A percentile compares a stretch with the other conserved stretches of the same genome.
Evolutionary conservation across 345 rosid genomes (phyloP).

Genomic region (Aquilaria malaccensis): DNA sequence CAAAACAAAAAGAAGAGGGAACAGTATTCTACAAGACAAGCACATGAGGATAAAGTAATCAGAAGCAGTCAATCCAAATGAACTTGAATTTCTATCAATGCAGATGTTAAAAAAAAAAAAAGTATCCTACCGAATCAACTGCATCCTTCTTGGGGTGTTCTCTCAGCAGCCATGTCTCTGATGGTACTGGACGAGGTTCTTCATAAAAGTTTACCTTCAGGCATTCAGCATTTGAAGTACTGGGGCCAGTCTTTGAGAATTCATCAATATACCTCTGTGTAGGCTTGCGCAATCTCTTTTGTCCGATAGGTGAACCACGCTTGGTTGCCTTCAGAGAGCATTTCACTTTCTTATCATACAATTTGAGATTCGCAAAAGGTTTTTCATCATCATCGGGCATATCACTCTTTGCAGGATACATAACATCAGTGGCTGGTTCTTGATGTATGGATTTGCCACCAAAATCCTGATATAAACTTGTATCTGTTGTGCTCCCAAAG

Average conservation of each 20-base stretch:
- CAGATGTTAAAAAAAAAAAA: not conserved
- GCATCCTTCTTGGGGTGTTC: slow-evolving; percentile 32
- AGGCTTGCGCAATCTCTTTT: slow-evolving; percentile 41
- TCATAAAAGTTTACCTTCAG: slow-evolving; percentile 20
- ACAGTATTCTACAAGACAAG: not conserved
- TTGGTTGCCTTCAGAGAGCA: slow-evolving; percentile 21
- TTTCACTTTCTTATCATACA: slow-evolving; percentile 29
- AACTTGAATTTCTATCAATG: not conserved
- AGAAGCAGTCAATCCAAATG: not conserved
- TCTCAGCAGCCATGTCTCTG: slow-evolving; percentile 31
- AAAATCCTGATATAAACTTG: slow-evolving; percentile 14
- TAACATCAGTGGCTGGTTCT: slow-evolving; percentile 15
- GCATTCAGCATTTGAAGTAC: slow-evolving; percentile 19
- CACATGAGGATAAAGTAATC: not conserved
- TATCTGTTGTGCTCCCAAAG: slow-evolving; percentile 14
- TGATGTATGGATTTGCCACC: slow-evolving; percentile 17
- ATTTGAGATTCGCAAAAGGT: slow-evolving; percentile 29
- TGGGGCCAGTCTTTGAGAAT: slow-evolving; percentile 22
- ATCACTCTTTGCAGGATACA: slow-evolving; percentile 16
- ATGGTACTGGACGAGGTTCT: slow-evolving; percentile 19
- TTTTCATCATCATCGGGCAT: slow-evolving; percentile 41
- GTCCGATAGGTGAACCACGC: slow-evolving; percentile 14
- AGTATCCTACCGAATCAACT: slow-evolving; percentile 25
- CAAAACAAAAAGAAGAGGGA: not conserved
- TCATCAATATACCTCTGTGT: slow-evolving; percentile 50